A percentile compares a stretch with the other conserved stretches of the same genome.
Evolutionary conservation across 2,329 filamentous ascomycete genomes (phyloP).

Genomic region (Apiospora kogelbergensis): DNA sequence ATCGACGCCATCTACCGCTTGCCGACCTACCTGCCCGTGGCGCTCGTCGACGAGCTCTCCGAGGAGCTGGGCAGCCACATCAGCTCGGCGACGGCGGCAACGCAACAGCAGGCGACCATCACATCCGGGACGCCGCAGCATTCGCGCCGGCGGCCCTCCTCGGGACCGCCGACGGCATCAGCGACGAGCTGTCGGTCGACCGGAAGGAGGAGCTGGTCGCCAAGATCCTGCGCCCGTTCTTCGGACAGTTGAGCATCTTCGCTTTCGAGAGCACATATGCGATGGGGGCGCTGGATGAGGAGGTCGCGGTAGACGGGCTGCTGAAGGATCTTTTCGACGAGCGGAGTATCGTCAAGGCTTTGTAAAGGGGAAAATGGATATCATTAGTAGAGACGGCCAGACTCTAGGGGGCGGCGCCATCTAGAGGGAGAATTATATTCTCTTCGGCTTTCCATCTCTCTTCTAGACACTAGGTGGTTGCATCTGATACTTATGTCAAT

Average conservation of each 20-base stretch:
- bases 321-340: slow-evolving; percentile 80
- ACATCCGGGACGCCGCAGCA: not conserved
- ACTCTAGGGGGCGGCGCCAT: not conserved
- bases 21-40: slow-evolving; percentile 64
- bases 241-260: slow-evolving; percentile 87
- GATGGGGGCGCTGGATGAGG: slow-evolving; percentile 69
- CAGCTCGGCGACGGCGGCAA: slow-evolving; percentile 9
- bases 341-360: slow-evolving; percentile 62
- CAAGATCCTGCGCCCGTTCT: slow-evolving; percentile 81
- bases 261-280: slow-evolving; percentile 92
- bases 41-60: slow-evolving; percentile 81
- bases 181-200: slow-evolving; percentile 56
- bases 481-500: not conserved
- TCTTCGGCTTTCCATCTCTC: not conserved
- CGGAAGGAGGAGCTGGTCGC: slow-evolving; percentile 69
- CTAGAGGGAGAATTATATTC: not conserved
- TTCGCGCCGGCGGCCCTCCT: slow-evolving; percentile 46
- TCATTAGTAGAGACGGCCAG: not conserved
- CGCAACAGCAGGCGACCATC: slow-evolving; percentile 25
- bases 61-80: slow-evolving; percentile 59
- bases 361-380: slow-evolving; percentile 35
- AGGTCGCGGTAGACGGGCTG: slow-evolving; percentile 62
- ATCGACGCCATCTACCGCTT: slow-evolving; percentile 92
- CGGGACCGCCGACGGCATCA: slow-evolving; percentile 52
- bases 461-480: not conserved